phyloP scores from a whole-genome alignment of 345 rosid species.

The Laguncularia racemosa region DNA sequence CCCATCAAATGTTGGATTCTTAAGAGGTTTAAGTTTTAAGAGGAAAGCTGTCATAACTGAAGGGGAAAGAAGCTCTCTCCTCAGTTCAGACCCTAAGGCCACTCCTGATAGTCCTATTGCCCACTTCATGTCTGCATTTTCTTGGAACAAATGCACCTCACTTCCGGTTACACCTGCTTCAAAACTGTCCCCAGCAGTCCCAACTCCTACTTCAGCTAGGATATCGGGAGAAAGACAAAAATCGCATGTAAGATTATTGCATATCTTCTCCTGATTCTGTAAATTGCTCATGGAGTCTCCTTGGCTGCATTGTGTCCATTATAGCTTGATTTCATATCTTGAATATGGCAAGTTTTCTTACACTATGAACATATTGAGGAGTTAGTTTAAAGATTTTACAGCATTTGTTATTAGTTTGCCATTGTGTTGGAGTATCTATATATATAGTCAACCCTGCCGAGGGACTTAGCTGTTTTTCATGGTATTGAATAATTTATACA shows the following conservation, averaged over 20 bases:
- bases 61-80: conserved; percentile 62
- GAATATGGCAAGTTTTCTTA: no score
- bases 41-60: conserved; percentile 40
- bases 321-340: not conserved
- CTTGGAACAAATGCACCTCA: conserved; percentile 68
- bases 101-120: conserved; percentile 40
- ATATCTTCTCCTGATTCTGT: not conserved
- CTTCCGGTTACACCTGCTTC: conserved; percentile 68
- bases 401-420: no score
- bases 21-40: conserved; percentile 67
- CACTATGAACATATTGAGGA: no score
- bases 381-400: no score
- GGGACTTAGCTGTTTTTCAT: no score
- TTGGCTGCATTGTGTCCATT: not conserved
- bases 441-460: no score
- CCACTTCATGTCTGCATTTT: conserved; percentile 30
- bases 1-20: conserved; percentile 58
- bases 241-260: conserved; percentile 31
- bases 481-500: no score
- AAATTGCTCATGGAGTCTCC: not conserved
- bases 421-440: no score
- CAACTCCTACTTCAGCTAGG: conserved; percentile 54
- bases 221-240: conserved; percentile 41
- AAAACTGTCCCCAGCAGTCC: conserved; percentile 53
- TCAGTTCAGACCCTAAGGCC: conserved; percentile 37